These are phyloP conservation scores for Anisogramma anomala DNA, from an alignment of 2,329 filamentous ascomycete species.

Conservation along the genomic window DNA sequence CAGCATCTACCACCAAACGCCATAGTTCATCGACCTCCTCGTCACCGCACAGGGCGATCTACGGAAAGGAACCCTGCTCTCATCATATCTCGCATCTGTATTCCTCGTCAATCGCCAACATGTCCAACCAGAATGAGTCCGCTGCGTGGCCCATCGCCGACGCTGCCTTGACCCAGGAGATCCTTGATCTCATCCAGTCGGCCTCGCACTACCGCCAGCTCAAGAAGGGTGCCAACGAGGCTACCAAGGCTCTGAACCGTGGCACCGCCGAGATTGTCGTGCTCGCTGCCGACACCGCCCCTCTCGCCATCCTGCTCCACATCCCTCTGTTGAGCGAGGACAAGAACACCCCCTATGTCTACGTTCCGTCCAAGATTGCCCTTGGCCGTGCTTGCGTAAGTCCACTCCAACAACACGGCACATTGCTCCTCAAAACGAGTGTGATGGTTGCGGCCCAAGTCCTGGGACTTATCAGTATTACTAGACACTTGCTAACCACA, in stretches of 20 bases:
- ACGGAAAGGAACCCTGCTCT: slow-evolving; percentile 48
- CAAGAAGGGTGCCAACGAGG: slow-evolving; percentile 82
- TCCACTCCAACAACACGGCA: background rate
- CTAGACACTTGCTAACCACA: background rate
- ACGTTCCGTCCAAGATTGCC: slow-evolving; percentile 65
- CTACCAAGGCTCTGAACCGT: slow-evolving; percentile 80
- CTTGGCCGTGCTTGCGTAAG: slow-evolving; percentile 64
- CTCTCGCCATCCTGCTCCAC: slow-evolving; percentile 79
- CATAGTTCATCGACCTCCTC: background rate
- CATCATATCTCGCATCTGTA: background rate
- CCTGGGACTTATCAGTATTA: background rate
- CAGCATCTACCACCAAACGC: background rate
- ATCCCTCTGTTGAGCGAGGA: slow-evolving; percentile 81
- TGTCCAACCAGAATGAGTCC: slow-evolving; percentile 24
- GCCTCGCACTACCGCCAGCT: slow-evolving; percentile 59
- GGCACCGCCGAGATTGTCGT: slow-evolving; percentile 84
- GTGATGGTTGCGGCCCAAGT: too few relatives aligned
- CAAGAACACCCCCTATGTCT: slow-evolving; percentile 54
- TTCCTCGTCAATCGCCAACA: slow-evolving; percentile 12
- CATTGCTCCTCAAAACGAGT: background rate
- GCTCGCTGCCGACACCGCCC: slow-evolving; percentile 77
- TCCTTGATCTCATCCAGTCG: slow-evolving; percentile 73
- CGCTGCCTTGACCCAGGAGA: slow-evolving; percentile 40
- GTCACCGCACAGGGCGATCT: slow-evolving; percentile 39
- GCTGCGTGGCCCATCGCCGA: slow-evolving; percentile 61